Base-by-base conservation (phyloP, 2,329 filamentous ascomycete genomes). In the Colletotrichum chrysophilum region DNA sequence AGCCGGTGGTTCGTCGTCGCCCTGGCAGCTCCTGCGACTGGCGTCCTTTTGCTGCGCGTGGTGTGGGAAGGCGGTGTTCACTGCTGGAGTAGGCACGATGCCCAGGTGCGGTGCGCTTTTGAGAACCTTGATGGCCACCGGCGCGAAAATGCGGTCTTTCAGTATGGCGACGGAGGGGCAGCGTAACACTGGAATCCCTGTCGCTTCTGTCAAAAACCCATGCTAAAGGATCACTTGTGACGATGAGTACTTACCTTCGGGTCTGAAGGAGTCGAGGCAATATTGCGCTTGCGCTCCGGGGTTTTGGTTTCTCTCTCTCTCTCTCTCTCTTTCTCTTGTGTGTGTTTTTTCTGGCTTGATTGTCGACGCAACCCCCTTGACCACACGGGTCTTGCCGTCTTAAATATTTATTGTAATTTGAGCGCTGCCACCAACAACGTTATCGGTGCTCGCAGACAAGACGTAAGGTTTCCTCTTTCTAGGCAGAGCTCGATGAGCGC, bases 71-170 rank as follows among this genome's bases (percentile, higher is more conserved):
- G 71, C 71, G 66, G 71, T 64, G 71, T 74, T 74, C 71, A 70
- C 56, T 43, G 34, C n/a, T 21, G n/a, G 43, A 52, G 43, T 4
- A 52, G 43, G 43, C 43, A 52, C 70, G 74, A 74, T 73, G 70
- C 64, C 26, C 64, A 43, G 60, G 26, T 68, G 55, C 34, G 71
- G 75, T 76, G 38, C 66, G 64, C 24, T 32, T 32, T 32, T 74
- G 77, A 74, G 76, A 74, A 70, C 67, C 66, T 71, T 71, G 77
- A 76, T 76, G 76, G 77, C 62, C 67, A 60, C 48, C 30, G 65
- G 70, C 70, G 74, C 56, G 65, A 76, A 76, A 75, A 72, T 75
- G 69, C 73, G 55, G 73, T 34, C 69, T 75, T 52, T 75, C 72
- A 66, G 69, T 66, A 69, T 72, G 55, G 62, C 67, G 73, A 75